Base-by-base conservation (phyloP, 2,329 filamentous ascomycete species). In the Venturia oleaginea region DNA sequence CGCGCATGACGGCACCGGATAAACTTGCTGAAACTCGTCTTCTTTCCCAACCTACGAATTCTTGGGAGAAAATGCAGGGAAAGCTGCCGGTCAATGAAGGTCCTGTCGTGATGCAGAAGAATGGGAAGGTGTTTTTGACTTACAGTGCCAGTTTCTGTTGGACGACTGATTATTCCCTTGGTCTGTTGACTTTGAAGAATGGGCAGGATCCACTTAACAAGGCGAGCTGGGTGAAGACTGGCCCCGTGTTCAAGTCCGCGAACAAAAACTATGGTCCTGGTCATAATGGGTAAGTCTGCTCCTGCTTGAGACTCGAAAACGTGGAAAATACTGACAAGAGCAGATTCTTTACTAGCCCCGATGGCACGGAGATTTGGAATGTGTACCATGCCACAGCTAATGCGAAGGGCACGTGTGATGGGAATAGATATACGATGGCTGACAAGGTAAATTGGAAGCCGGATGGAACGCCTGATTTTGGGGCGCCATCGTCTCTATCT, bases 321-420 rank as follows among this genome's bases (percentile, higher is more conserved):
- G 6, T 13, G 27, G 61, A 30, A n/a, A 32, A 15, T 37, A 19
- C 61, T 64, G 30, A 64, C 32, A 1, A 17, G 17, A 40, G 17
- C 17, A 61, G 60, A n/a, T 67, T 67, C 38, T 67, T 67, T 32
- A 32, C 46, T 2, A 67, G 66, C 59, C 66, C 65, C 11, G 66
- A 67, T 59, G 51, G 55, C 4, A 63, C 13, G 57, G 60, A 67
- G 27, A 42, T 37, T 13, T 67, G 65, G 65, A 66, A 66, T 61
- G 65, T 67, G n/a, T 67, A 55, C 22, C 65, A 67, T 62, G 65
- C 65, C 13, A 67, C 59, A n/a, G 22, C 17, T 4, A 57, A 63
- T 27, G 0, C 22, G 19, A 46, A 55, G 0, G 65, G 65, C 4
- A 2, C 34, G 1, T 67, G 65, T 66, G 65, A 64, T 27, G 54